Evolutionary conservation across 306 rosid genomes (phyloP).

Genomic region (Cajanus cajan): DNA sequence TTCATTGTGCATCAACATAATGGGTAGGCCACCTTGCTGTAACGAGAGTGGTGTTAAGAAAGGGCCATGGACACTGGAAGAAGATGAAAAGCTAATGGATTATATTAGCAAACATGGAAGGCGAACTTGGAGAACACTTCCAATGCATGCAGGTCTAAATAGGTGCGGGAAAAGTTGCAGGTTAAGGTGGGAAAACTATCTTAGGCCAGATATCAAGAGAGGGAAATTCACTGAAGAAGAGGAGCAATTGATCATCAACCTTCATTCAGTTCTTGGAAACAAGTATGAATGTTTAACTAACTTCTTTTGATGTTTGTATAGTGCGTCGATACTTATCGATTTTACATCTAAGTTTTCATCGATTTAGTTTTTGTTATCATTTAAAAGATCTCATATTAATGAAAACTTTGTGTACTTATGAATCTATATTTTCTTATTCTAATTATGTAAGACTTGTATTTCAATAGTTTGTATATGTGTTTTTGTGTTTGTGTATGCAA

Average conservation of each 20-base stretch:
- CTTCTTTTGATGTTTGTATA: no score
- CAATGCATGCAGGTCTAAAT: slow-evolving; percentile 7
- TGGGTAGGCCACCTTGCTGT: slow-evolving; percentile 67
- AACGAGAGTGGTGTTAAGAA: slow-evolving; percentile 31
- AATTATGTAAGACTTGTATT: no score
- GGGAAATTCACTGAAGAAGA: slow-evolving; percentile 5
- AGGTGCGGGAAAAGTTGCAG: slow-evolving; percentile 1
- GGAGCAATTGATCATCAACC: slow-evolving; percentile 1
- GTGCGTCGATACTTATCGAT: no score
- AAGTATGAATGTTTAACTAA: background rate
- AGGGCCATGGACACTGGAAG: slow-evolving; percentile 28
- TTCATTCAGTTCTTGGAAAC: slow-evolving; percentile 11
- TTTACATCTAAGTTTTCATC: no score
- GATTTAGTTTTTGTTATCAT: no score
- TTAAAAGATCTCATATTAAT: no score
- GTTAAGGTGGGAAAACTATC: slow-evolving; percentile 7
- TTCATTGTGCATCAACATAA: slow-evolving; percentile 6
- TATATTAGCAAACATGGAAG: background rate
- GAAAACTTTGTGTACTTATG: no score
- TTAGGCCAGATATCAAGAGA: slow-evolving; percentile 11
- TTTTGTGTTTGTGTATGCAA: background rate
- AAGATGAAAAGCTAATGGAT: slow-evolving; percentile 52
- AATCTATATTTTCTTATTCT: no score
- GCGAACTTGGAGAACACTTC: background rate
- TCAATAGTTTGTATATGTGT: no score